Percentiles rank a stretch among this genome's conserved stretches.
Evolutionary conservation across 192 early-diverging fungal genomes (phyloP).

Genomic region (Entophlyctis luteolus): DNA sequence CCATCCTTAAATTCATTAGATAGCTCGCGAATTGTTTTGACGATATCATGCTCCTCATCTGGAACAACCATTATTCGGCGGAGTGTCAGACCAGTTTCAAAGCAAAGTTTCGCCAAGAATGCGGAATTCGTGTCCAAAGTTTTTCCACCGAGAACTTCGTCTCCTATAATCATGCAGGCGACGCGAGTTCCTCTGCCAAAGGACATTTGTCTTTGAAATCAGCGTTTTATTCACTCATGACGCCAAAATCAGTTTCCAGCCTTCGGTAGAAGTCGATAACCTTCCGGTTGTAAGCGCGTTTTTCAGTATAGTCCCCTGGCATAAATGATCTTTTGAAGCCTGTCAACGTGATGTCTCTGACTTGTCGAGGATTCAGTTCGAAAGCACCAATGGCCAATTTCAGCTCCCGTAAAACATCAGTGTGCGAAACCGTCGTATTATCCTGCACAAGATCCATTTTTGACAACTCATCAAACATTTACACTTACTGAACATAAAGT

Average conservation of each 20-base stretch:
- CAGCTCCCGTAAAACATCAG: slow-evolving; percentile 5
- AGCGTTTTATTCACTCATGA: too few relatives aligned
- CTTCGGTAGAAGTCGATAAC: slow-evolving; percentile 12
- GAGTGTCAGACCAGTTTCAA: slow-evolving; percentile 57
- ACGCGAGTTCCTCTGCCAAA: too few relatives aligned
- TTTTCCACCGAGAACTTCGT: slow-evolving; percentile 72
- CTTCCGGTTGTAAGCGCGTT: slow-evolving; percentile 1
- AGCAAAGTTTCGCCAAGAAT: slow-evolving; percentile 52
- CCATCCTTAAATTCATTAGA: slow-evolving; percentile 36
- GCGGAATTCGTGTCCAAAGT: slow-evolving; percentile 59
- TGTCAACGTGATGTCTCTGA: slow-evolving; percentile 17
- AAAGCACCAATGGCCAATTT: slow-evolving; percentile 14
- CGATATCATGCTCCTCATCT: slow-evolving; percentile 48
- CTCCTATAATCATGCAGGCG: slow-evolving; percentile 55
- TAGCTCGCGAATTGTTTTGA: slow-evolving; percentile 45
- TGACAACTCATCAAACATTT: background rate
- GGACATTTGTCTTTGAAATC: too few relatives aligned
- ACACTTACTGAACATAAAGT: slow-evolving; percentile 3
- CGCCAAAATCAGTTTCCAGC: slow-evolving; percentile 10
- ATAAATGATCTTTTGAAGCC: slow-evolving; percentile 23
- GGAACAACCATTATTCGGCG: slow-evolving; percentile 53
- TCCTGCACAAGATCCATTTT: background rate
- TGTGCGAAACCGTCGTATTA: slow-evolving; percentile 13
- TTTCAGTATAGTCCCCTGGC: background rate
- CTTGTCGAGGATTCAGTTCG: slow-evolving; percentile 6